Conservation (phyloP, 768 basidiomycete species). For the Lentinula edodes region DNA sequence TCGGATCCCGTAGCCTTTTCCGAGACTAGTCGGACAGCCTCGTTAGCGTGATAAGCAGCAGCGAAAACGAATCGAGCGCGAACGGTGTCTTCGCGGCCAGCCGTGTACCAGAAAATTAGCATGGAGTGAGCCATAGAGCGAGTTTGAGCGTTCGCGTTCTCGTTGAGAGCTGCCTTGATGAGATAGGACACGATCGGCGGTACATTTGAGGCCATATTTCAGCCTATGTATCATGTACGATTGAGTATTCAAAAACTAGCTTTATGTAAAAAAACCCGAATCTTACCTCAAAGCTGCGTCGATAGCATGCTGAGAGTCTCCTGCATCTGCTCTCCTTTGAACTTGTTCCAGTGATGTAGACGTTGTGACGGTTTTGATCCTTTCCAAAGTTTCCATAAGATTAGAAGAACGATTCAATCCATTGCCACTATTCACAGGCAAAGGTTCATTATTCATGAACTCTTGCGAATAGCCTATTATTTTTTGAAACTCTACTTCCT, state of each 20-base stretch:
- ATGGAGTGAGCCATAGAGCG: conserved; percentile 9
- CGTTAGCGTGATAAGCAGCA: conserved; percentile 13
- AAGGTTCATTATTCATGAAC: not conserved
- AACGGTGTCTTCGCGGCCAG: not conserved
- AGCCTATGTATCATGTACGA: not conserved
- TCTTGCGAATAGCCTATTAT: not conserved
- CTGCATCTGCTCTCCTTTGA: conserved; percentile 8
- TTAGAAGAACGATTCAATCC: not conserved
- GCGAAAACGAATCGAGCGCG: conserved; percentile 8
- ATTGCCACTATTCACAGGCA: not conserved
- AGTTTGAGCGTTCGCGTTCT: not conserved
- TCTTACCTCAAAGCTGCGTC: conserved; percentile 9
- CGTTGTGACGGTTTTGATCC: not conserved
- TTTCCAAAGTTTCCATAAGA: not conserved
- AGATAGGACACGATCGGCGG: conserved; percentile 8
- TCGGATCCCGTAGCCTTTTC: not conserved
- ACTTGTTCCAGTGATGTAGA: conserved; percentile 4
- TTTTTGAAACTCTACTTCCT: not conserved
- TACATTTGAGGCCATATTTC: conserved; percentile 5
- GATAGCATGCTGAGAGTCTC: conserved; percentile 4
- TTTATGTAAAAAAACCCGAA: not conserved
- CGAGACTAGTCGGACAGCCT: conserved; percentile 9
- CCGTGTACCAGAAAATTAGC: conserved; percentile 9
- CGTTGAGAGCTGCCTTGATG: conserved; percentile 6
- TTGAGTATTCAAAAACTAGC: not conserved